A percentile compares a stretch with the other conserved stretches of the same genome.
Conservation (phyloP, 148 eudicot species). For the Heliamphora exappendiculata region DNA sequence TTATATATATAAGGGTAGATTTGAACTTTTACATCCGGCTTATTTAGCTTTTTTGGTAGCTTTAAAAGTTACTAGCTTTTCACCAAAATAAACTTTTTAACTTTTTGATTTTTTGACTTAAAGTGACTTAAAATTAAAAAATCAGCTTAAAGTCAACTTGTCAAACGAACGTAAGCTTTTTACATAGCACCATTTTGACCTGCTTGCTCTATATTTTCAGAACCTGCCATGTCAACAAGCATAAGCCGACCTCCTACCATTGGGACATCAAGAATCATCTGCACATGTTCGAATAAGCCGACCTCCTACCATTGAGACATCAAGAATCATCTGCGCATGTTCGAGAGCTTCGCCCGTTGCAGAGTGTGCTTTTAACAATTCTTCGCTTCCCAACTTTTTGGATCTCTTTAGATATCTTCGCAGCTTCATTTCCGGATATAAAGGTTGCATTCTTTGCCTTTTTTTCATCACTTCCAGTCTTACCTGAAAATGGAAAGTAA, state of each 20-base stretch:
- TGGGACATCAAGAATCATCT: conserved; percentile 93
- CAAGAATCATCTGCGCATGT: conserved; percentile 70
- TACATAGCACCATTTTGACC: conserved; percentile 57
- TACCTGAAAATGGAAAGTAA: conserved; percentile 44
- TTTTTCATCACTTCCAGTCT: conserved; percentile 87
- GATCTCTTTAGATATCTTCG: conserved; percentile 88
- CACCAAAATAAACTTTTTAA: no score
- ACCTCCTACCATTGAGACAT: conserved; percentile 95
- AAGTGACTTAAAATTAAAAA: no score
- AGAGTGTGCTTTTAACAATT: conserved; percentile 78
- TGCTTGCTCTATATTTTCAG: conserved; percentile 97
- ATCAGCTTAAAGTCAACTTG: no score
- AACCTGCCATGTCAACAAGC: conserved; percentile 99
- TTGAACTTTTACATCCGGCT: no score
- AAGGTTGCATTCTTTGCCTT: conserved; percentile 96
- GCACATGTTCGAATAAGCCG: conserved; percentile 29
- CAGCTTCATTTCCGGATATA: conserved; percentile 91
- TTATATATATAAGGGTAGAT: no score
- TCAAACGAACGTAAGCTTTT: no score
- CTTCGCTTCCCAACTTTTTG: conserved; percentile 96
- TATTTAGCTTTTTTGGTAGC: no score
- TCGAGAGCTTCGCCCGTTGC: conserved; percentile 90
- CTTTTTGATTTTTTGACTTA: no score
- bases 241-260: conserved; percentile 92
- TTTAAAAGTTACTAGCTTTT: no score